These are phyloP conservation scores for Cercospora brassicicola DNA, from an alignment of 2,329 filamentous ascomycete species.

Conservation along the genomic window DNA sequence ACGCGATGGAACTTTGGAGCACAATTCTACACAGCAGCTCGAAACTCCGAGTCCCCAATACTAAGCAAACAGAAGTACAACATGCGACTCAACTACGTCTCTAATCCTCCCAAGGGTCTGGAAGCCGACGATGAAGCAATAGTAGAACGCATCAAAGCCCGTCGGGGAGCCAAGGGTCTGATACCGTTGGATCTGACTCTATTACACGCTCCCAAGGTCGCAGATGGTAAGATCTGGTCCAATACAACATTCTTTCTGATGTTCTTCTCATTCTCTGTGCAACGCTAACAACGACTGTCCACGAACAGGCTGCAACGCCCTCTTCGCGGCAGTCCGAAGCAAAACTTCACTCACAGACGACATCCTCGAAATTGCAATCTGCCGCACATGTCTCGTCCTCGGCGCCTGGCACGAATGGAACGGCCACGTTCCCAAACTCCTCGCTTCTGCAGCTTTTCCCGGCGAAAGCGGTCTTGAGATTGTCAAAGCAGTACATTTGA, in stretches of 20 bases:
- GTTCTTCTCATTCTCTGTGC: neutral
- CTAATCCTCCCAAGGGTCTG: neutral
- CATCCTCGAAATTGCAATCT: neutral
- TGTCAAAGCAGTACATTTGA: neutral
- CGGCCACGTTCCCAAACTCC: neutral
- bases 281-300: neutral
- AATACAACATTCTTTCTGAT: neutral
- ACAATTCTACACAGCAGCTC: neutral
- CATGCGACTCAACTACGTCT: neutral
- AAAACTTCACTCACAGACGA: neutral
- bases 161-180: neutral
- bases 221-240: neutral
- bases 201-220: neutral
- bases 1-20: neutral
- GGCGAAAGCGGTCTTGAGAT: neutral
- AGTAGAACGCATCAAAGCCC: neutral
- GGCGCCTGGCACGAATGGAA: slow-evolving; percentile 1
- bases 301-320: neutral
- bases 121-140: neutral
- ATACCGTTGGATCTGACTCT: neutral
- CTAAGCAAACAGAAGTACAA: too few relatives aligned
- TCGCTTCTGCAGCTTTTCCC: neutral
- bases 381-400: neutral
- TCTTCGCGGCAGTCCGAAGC: neutral
- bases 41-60: neutral